Evolutionary conservation across 306 rosid species (phyloP).

Genomic region (Dryas drummondii): DNA sequence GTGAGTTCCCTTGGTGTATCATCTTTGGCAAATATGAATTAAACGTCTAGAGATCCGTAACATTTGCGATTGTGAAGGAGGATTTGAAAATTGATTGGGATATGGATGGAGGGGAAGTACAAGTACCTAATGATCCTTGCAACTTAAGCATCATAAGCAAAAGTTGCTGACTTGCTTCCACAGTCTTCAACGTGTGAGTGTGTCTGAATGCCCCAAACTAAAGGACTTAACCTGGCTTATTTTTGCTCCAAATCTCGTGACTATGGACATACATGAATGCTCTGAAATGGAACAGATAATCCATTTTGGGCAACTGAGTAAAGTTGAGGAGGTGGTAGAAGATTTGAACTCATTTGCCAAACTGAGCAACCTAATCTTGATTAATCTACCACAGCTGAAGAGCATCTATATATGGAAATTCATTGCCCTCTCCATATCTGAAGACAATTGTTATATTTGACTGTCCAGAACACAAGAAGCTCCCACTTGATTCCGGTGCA

Average conservation of each 20-base stretch:
- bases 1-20: neutral
- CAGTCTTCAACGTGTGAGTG: neutral
- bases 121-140: neutral
- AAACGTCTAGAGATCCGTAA: neutral
- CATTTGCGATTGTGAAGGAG: neutral
- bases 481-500: neutral
- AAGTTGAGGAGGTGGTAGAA: too few relatives aligned
- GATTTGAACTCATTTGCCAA: neutral
- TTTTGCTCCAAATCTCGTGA: neutral
- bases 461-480: neutral
- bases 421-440: neutral
- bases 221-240: slow-evolving; percentile 12
- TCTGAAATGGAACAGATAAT: too few relatives aligned
- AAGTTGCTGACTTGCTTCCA: neutral
- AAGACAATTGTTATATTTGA: neutral
- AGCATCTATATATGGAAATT: neutral
- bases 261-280: neutral
- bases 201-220: neutral
- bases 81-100: neutral
- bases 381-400: neutral
- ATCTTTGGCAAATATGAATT: neutral
- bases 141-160: neutral
- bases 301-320: too few relatives aligned
- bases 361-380: neutral
- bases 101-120: too few relatives aligned